phyloP scores from a whole-genome alignment of 495 filamentous ascomycete genomes.

The Penicillium maclennaniae region DNA sequence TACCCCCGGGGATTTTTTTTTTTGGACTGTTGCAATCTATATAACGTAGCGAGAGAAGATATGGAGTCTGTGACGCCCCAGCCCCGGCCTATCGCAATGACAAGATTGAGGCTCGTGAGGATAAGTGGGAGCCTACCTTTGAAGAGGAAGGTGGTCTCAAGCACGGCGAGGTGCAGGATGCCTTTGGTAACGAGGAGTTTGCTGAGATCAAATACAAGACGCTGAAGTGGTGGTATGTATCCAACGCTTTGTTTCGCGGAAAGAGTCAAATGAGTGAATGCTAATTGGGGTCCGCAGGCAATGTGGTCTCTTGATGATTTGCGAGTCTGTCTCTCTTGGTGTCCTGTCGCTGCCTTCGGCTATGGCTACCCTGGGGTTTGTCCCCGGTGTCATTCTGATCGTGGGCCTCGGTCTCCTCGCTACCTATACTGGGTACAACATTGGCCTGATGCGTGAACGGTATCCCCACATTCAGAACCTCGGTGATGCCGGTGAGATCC shows the following conservation, averaged over 20 bases:
- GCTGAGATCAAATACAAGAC: constrained; percentile 47
- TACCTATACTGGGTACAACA: constrained; percentile 72
- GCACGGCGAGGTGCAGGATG: constrained; percentile 29
- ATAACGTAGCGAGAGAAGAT: too few species aligned
- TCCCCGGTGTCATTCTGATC: constrained; percentile 59
- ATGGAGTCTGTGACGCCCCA: constrained; percentile 21
- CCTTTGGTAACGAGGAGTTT: constrained; percentile 43
- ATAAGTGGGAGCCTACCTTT: constrained; percentile 9
- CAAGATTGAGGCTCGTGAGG: constrained; percentile 14
- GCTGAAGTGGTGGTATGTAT: constrained; percentile 45
- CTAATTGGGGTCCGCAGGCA: constrained; percentile 23
- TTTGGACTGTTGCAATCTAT: neutral
- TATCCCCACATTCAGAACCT: constrained; percentile 66
- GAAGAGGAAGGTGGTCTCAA: constrained; percentile 36
- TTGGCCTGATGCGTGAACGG: constrained; percentile 68
- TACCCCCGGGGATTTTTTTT: neutral
- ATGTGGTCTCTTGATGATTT: constrained; percentile 56
- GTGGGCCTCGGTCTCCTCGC: constrained; percentile 61
- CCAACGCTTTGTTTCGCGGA: neutral
- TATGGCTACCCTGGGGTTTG: constrained; percentile 62
- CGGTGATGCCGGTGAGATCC: constrained; percentile 56
- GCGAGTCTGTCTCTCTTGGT: constrained; percentile 68
- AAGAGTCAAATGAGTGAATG: neutral
- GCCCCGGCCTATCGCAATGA: constrained; percentile 21
- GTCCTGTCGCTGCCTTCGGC: constrained; percentile 60